Base-by-base conservation (phyloP, 2,329 filamentous ascomycete species). In the Mycosphaerella arachidis region DNA sequence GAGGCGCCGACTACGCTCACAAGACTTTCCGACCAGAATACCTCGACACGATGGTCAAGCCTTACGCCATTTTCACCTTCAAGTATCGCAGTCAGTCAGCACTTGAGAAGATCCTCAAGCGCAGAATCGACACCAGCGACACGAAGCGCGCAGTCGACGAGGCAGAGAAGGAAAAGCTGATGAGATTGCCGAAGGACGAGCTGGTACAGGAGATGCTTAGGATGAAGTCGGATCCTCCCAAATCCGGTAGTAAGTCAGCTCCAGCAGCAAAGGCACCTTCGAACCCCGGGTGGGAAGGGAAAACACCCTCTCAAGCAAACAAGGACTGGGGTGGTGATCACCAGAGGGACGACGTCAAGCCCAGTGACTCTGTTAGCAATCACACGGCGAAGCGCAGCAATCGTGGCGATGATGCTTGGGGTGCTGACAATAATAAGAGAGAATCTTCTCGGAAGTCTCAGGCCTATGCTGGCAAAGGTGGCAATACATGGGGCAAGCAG, bases 41-140 rank as follows among this genome's bases (percentile, higher is more conserved):
- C 59, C 46, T 80, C 5, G 78, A 81, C 63, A 56, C 61, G 0
- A 70, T 76, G 66, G 63, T 70, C 13, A 56, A 63, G 50, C 75
- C 76, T 27, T 81, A 78, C 59, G 79, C 78, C 0, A 74, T 80
- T 10, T 81, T 81, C 66, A 72, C 73, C n/a, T 81, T 81, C 73
- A 77, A 77, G 56, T 81, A 80, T 59, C 73, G 78, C 2, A 74
- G 70, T 55, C 67, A 61, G 55, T 64, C 63, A 37, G 65, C 69
- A 16, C 64, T 80, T 33, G 68, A 73, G 62, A 63, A 69, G 46
- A 72, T 78, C 33, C 66, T 77, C 18, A 65, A 64, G 16, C 59
- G 63, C 10, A 68, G 66, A 20, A 65, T 72, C 43, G 59, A 66
- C 24, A 62, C 53, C 12, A 69, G 61, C 37, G 69, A 68, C 18